A percentile compares a stretch with the other conserved stretches of the same genome.
Evolutionary conservation across 164 flowering plant species (phyloP).

Genomic region (Stephania cephalantha): DNA sequence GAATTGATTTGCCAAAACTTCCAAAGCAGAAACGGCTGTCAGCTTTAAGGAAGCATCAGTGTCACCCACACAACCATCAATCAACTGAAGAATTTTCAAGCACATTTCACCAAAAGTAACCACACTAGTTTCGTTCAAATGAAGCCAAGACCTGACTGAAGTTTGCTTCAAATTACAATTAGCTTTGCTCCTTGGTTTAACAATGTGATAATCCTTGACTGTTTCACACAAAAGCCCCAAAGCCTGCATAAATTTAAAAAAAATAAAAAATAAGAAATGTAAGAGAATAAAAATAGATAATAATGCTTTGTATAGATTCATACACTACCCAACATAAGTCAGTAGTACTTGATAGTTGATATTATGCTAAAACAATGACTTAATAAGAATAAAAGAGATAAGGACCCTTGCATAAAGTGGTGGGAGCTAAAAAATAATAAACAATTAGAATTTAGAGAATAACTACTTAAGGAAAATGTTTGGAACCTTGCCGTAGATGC

Average conservation of each 20-base stretch:
- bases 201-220: constrained; percentile 29
- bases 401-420: no score
- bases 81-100: constrained; percentile 40
- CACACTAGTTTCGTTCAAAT: constrained; percentile 39
- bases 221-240: constrained; percentile 65
- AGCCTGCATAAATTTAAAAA: constrained; percentile 41
- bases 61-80: constrained; percentile 40
- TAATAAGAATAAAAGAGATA: no score
- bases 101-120: constrained; percentile 49
- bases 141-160: constrained; percentile 29
- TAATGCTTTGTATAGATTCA: no score
- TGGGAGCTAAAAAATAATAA: no score
- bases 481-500: no score
- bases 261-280: no score
- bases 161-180: constrained; percentile 18
- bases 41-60: constrained; percentile 39
- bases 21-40: constrained; percentile 68
- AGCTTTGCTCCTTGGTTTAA: constrained; percentile 25
- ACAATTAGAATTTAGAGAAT: no score
- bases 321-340: no score
- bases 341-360: no score
- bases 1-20: constrained; percentile 52
- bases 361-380: no score
- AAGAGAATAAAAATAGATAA: no score
- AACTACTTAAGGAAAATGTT: no score